Evolutionary conservation across 176 grass and related monocot genomes (phyloP).

Genomic region (Oryza australiensis): DNA sequence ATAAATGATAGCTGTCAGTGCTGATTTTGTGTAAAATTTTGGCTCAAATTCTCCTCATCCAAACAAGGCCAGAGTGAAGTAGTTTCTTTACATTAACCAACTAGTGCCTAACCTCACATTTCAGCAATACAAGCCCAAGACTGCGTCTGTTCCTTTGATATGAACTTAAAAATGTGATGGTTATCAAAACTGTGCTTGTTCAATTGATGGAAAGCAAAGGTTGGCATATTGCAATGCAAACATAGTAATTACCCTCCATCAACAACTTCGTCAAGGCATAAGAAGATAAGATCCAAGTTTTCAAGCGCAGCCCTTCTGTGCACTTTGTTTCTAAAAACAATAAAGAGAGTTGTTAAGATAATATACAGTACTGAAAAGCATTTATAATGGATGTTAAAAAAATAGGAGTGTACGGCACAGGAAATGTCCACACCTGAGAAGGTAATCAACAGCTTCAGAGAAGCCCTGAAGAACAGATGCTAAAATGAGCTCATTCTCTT

Average conservation of each 20-base stretch:
- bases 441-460: conserved; percentile 49
- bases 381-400: not conserved
- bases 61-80: not conserved
- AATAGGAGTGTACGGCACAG: not conserved
- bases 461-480: conserved; percentile 73
- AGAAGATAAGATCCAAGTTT: conserved; percentile 76
- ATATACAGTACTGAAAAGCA: not conserved
- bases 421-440: conserved; percentile 47
- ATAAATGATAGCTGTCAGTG: not conserved
- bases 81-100: not conserved
- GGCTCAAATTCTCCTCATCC: not conserved
- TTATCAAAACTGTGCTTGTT: not conserved
- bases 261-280: conserved; percentile 79
- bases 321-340: conserved; percentile 54
- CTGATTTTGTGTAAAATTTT: not conserved
- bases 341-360: conserved; percentile 2
- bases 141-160: conserved; percentile 7
- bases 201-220: not conserved
- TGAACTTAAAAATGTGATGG: not conserved
- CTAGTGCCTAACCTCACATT: not conserved
- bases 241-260: conserved; percentile 60
- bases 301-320: conserved; percentile 67
- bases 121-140: conserved; percentile 1
- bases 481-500: conserved; percentile 83
- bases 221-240: not conserved